phyloP scores from a whole-genome alignment of 129 eudicot species.

The Arctium minus region DNA sequence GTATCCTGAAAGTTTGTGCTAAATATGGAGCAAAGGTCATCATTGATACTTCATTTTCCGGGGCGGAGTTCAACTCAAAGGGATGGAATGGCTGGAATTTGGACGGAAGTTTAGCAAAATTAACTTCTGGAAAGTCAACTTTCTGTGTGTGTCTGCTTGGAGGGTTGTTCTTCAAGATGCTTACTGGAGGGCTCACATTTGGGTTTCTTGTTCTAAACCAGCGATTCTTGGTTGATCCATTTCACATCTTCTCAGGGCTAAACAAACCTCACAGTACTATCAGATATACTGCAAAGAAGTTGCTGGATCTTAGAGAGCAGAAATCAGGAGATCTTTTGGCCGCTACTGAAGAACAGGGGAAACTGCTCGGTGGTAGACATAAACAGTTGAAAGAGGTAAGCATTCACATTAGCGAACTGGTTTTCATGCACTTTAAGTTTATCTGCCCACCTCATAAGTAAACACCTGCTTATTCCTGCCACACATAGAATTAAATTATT shows the following conservation, averaged over 20 bases:
- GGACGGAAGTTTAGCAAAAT: slow-evolving; percentile 47
- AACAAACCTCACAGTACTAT: slow-evolving; percentile 83
- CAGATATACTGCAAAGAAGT: slow-evolving; percentile 81
- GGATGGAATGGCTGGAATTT: slow-evolving; percentile 67
- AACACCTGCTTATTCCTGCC: neutral
- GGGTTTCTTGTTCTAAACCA: slow-evolving; percentile 71
- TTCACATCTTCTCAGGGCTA: slow-evolving; percentile 62
- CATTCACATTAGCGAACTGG: neutral
- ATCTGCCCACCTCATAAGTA: neutral
- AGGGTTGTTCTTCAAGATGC: slow-evolving; percentile 67
- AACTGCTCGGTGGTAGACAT: slow-evolving; percentile 48
- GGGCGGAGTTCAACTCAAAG: slow-evolving; percentile 49
- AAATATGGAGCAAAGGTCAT: slow-evolving; percentile 81
- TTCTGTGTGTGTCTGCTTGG: slow-evolving; percentile 83
- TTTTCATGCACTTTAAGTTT: neutral
- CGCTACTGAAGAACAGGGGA: slow-evolving; percentile 46
- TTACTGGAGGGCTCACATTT: slow-evolving; percentile 78
- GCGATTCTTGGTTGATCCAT: slow-evolving; percentile 52
- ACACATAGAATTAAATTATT: neutral
- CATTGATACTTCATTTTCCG: slow-evolving; percentile 85
- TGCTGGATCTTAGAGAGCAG: slow-evolving; percentile 70
- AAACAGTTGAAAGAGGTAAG: slow-evolving; percentile 71
- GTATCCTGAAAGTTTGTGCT: slow-evolving; percentile 60
- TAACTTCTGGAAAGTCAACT: slow-evolving; percentile 40
- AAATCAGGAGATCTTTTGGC: slow-evolving; percentile 36